Base-by-base conservation (phyloP, 371 early-diverging fungal genomes). In the Mortierella sp. region DNA sequence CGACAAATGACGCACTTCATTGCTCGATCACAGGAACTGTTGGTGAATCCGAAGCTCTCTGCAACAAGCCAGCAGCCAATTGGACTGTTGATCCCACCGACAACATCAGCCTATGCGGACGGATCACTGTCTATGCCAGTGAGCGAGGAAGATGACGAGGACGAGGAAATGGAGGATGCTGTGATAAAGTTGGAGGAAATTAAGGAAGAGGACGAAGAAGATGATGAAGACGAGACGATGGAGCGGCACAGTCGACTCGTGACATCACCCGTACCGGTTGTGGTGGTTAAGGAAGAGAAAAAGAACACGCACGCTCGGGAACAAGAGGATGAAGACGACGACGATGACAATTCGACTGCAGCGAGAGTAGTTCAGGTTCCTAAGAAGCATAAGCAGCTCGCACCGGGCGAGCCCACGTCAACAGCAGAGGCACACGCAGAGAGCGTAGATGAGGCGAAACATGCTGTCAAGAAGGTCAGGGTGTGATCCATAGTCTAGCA, bases 321-420 rank as follows among this genome's bases (percentile, higher is more conserved):
- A 82, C 58, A n/a, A 60, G 42, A 27, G 44, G 15, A 15, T 55
- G 28, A 52, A 23, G 12, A 37, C 44, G n/a, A 55, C 48, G 58
- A 79, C 49, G 50, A 79, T 56, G 50, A 56, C 34, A 60, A 85
- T 81, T 27, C 79, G 53, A 43, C 78, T 9, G 80, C 80, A 68
- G 58, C 84, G 61, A 27, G 80, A 55, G 64, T 85, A 72, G 50
- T 79, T 69, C 42, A 80, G 61, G 51, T 72, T 17, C 49, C 72
- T 53, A 72, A 66, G 62, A 72, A 72, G 37, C 66, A 72, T 39
- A 65, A 57, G 37, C 83, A 72, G 9, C 81, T 11, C 37, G 1
- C 37, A 34, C 11, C 11, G 11, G 37, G 7, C 0, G 37, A 34
- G 11, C 37, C 37, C 11, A 34, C 11, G 11, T 7, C 37, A 34